These are phyloP conservation scores for Mortierella sp. DNA, from an alignment of 371 early-diverging fungal species.

Conservation along the genomic window DNA sequence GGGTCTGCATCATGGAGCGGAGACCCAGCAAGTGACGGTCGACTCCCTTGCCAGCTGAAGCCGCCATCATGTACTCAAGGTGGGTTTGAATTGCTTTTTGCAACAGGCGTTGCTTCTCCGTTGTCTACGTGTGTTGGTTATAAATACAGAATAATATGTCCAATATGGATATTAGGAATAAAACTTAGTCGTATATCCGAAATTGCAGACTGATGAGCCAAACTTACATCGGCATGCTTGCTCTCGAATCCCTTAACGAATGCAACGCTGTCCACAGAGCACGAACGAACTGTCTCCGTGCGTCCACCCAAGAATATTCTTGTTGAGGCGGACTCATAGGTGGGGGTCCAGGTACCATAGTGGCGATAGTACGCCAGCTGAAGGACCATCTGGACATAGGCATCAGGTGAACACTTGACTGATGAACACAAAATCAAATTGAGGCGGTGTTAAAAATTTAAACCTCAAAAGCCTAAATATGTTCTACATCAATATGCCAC, in stretches of 20 bases:
- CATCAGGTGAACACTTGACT: constrained; percentile 81
- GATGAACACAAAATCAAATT: neutral
- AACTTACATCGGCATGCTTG: constrained; percentile 63
- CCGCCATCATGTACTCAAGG: constrained; percentile 72
- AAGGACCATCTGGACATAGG: constrained; percentile 84
- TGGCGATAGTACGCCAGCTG: constrained; percentile 81
- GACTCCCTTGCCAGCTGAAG: constrained; percentile 72
- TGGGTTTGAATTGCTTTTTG: constrained; percentile 73
- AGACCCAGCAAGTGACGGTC: constrained; percentile 89
- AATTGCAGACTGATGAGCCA: neutral
- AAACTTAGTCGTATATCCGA: too few species aligned
- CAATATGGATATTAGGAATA: neutral
- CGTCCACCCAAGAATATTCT: constrained; percentile 85
- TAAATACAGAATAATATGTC: too few species aligned
- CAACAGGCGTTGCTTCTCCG: constrained; percentile 69
- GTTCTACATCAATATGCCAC: constrained; percentile 21
- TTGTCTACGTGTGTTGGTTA: constrained; percentile 56
- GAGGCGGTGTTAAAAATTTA: neutral
- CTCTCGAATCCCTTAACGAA: constrained; percentile 77
- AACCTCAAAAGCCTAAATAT: neutral
- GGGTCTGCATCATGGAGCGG: constrained; percentile 65
- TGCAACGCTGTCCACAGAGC: constrained; percentile 74
- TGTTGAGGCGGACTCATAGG: constrained; percentile 84
- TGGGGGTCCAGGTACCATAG: constrained; percentile 72
- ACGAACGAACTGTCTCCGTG: constrained; percentile 87